Percentiles rank a stretch among this genome's conserved stretches.
Conservation (phyloP, 306 rosid species). For the Rosa rugosa region DNA sequence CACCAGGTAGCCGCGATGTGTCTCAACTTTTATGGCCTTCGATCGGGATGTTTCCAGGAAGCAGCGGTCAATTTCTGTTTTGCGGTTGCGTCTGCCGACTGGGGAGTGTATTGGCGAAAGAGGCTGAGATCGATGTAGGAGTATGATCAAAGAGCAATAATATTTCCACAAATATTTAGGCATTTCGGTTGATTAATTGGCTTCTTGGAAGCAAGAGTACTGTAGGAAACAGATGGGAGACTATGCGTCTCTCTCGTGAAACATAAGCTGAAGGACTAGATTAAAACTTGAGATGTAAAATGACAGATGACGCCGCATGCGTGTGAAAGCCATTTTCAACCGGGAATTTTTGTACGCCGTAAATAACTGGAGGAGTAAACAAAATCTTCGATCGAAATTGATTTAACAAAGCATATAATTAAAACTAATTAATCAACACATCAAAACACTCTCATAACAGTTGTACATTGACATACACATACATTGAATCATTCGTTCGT, state of each 20-base stretch:
- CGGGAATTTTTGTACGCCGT: neutral
- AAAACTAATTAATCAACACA: neutral
- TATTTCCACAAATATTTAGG: neutral
- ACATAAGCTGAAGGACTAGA: neutral
- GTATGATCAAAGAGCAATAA: neutral
- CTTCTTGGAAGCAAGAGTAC: neutral
- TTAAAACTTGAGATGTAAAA: neutral
- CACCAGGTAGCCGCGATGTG: conserved; percentile 22
- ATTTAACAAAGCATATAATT: neutral
- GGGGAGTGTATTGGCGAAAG: neutral
- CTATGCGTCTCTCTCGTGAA: neutral
- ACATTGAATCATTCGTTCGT: neutral
- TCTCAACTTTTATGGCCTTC: conserved; percentile 25
- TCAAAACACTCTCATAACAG: neutral
- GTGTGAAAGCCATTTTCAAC: neutral
- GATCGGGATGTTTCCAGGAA: conserved; percentile 24
- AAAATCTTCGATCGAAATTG: neutral
- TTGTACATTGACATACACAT: too few species aligned
- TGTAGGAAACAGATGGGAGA: neutral
- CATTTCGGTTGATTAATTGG: neutral
- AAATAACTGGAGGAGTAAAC: neutral
- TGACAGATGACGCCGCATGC: neutral
- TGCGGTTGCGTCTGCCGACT: neutral
- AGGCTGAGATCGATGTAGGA: neutral
- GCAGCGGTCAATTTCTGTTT: neutral